These are phyloP conservation scores for Leccinum broughii DNA, from an alignment of 768 basidiomycete species.

Conservation along the genomic window DNA sequence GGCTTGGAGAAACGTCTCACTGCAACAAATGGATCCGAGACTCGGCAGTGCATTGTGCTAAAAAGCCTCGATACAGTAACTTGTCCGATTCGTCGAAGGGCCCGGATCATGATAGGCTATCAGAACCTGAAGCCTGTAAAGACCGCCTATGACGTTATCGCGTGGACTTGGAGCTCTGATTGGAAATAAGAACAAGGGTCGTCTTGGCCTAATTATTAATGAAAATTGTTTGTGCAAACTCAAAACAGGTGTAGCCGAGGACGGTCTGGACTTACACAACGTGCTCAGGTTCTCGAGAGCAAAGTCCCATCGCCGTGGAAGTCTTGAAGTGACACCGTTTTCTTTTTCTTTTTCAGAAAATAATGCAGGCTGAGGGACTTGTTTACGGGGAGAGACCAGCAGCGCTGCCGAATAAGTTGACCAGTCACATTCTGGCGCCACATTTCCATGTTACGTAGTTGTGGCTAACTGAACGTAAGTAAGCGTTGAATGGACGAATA, in stretches of 20 bases:
- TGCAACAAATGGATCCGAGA: neutral
- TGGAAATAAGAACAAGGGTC: neutral
- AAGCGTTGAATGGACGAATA: neutral
- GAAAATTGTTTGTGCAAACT: neutral
- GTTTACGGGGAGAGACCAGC: neutral
- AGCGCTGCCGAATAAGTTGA: neutral
- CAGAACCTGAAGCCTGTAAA: no score
- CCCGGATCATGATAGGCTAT: no score
- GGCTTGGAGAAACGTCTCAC: no score
- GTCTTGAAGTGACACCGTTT: neutral
- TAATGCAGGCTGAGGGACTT: neutral
- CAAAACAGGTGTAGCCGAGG: neutral
- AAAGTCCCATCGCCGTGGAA: neutral
- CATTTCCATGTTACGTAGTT: neutral
- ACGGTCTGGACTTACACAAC: neutral
- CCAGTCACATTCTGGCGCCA: neutral
- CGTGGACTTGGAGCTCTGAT: neutral
- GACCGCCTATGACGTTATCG: neutral
- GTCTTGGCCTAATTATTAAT: neutral
- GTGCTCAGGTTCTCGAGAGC: neutral
- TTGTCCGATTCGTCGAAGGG: no score
- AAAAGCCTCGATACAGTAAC: neutral
- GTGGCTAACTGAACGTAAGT: neutral
- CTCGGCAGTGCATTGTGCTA: neutral
- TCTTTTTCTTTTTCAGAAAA: neutral